A percentile compares a stretch with the other conserved stretches of the same genome.
Conservation (phyloP, 1,284 basidiomycete species). For the Sporisorium exsertum region DNA sequence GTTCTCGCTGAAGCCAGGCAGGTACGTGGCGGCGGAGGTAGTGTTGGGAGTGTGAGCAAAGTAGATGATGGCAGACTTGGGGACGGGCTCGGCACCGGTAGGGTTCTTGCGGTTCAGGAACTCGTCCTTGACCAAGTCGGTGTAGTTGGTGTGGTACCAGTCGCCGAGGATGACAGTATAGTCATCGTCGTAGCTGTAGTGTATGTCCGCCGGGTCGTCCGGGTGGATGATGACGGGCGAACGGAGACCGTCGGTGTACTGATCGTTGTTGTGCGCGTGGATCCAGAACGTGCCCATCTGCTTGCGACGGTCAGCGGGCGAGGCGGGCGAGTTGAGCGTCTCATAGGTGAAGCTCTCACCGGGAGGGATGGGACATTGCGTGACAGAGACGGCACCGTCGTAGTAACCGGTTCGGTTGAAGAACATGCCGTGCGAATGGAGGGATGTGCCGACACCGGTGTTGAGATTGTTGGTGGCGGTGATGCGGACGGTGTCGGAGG, state of each 20-base stretch:
- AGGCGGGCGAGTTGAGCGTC: constrained; percentile 45
- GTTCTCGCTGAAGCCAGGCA: constrained; percentile 77
- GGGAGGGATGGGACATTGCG: constrained; percentile 67
- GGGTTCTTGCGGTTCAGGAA: constrained; percentile 78
- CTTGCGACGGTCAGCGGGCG: constrained; percentile 38
- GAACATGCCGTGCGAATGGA: constrained; percentile 67
- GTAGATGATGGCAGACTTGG: constrained; percentile 82
- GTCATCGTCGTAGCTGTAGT: constrained; percentile 86
- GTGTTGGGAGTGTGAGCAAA: constrained; percentile 76
- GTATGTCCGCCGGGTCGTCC: constrained; percentile 51
- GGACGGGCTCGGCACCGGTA: constrained; percentile 63
- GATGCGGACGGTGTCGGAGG: constrained; percentile 62
- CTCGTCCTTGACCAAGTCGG: constrained; percentile 55
- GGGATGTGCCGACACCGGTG: constrained; percentile 51
- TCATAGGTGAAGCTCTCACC: constrained; percentile 57
- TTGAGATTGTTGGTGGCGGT: constrained; percentile 60
- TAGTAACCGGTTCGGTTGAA: constrained; percentile 60
- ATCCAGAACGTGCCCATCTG: constrained; percentile 72
- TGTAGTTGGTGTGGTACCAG: constrained; percentile 73
- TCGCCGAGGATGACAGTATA: constrained; percentile 85
- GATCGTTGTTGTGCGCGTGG: constrained; percentile 64
- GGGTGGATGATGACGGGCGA: constrained; percentile 68
- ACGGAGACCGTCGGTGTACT: constrained; percentile 64
- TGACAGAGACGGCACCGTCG: constrained; percentile 62
- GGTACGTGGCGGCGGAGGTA: constrained; percentile 39